phyloP scores from a whole-genome alignment of 1,284 basidiomycete species.

The Pterulicium gracile region DNA sequence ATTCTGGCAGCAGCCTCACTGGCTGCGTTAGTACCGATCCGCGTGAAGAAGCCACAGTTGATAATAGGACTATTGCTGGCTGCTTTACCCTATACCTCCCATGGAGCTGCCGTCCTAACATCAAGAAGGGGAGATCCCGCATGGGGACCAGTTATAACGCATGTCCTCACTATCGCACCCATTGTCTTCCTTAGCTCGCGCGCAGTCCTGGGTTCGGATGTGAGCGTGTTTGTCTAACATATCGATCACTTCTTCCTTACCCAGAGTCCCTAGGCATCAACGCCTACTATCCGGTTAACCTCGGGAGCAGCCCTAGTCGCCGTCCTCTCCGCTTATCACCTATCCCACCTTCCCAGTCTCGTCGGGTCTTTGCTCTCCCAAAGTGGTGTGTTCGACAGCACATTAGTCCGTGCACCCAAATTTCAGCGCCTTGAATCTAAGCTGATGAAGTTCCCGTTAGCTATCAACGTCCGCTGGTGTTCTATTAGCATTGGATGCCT shows the following conservation, averaged over 20 bases:
- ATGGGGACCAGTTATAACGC: conserved; percentile 49
- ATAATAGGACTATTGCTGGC: conserved; percentile 36
- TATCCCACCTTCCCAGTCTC: no score
- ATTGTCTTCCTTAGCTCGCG: conserved; percentile 33
- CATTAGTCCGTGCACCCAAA: no score
- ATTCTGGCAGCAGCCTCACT: neutral
- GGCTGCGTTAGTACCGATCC: neutral
- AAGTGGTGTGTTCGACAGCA: no score
- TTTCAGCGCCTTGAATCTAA: no score
- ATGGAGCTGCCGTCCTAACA: conserved; percentile 50
- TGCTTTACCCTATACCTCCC: conserved; percentile 47
- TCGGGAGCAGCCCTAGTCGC: neutral
- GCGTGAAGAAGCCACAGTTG: conserved; percentile 11
- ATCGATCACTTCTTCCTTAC: neutral
- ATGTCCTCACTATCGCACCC: conserved; percentile 43
- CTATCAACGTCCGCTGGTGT: neutral
- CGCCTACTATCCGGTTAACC: neutral
- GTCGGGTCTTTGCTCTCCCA: no score
- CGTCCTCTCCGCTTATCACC: no score
- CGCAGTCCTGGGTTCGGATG: conserved; percentile 30
- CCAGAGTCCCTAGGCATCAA: neutral
- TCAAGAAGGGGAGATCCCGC: conserved; percentile 38
- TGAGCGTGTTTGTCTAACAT: conserved; percentile 24
- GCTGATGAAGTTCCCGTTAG: no score
- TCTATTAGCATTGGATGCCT: neutral